A percentile compares a stretch with the other conserved stretches of the same genome.
Evolutionary conservation across 352 stramenopile species (phyloP).

Genomic region (Phytophthora macrochlamydospora): DNA sequence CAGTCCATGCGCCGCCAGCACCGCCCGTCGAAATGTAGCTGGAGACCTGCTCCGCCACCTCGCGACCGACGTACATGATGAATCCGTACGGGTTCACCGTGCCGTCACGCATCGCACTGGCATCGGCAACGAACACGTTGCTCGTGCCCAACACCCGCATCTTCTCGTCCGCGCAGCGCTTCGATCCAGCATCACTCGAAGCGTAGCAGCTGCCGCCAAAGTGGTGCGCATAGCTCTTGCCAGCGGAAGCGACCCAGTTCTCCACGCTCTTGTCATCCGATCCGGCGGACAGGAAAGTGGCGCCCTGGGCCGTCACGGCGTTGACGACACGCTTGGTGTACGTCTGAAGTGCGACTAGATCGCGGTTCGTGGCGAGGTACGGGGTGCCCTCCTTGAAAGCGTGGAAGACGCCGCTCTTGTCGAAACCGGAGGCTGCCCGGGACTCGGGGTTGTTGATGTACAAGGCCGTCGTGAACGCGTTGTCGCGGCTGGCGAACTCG

Average conservation of each 20-base stretch:
- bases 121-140: slow-evolving; percentile 76
- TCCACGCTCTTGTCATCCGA: slow-evolving; percentile 32
- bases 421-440: slow-evolving; percentile 53
- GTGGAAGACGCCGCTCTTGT: slow-evolving; percentile 42
- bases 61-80: slow-evolving; percentile 73
- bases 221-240: slow-evolving; percentile 48
- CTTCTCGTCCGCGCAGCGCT: slow-evolving; percentile 67
- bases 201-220: slow-evolving; percentile 77
- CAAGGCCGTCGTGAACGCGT: slow-evolving; percentile 48
- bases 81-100: slow-evolving; percentile 78
- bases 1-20: slow-evolving; percentile 14
- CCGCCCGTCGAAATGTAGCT: slow-evolving; percentile 33
- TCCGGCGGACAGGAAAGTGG: slow-evolving; percentile 50
- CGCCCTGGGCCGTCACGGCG: slow-evolving; percentile 41
- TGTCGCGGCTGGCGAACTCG: slow-evolving; percentile 29
- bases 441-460: slow-evolving; percentile 72
- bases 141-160: slow-evolving; percentile 61
- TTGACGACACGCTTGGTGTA: slow-evolving; percentile 51
- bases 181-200: slow-evolving; percentile 50
- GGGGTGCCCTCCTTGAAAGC: slow-evolving; percentile 40
- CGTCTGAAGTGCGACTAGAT: slow-evolving; percentile 61
- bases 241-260: slow-evolving; percentile 48
- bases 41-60: slow-evolving; percentile 50
- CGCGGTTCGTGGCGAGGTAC: slow-evolving; percentile 51
- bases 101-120: slow-evolving; percentile 60